phyloP scores from a whole-genome alignment of 306 rosid genomes.

The Quercus rubra region DNA sequence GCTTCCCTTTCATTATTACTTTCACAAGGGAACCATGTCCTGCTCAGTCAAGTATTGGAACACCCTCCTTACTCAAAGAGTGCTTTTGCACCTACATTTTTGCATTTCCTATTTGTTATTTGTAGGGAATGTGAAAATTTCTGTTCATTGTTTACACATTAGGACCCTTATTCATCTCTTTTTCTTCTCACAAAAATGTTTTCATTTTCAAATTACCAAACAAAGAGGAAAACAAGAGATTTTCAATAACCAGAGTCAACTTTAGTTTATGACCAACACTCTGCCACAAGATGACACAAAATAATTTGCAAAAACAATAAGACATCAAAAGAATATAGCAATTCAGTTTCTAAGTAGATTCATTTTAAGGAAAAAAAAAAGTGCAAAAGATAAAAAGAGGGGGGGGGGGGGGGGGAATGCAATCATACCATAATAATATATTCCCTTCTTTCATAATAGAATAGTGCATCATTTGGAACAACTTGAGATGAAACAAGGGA shows the following conservation, averaged over 20 bases:
- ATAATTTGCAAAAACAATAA: background rate
- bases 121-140: background rate
- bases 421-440: background rate
- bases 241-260: background rate
- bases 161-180: background rate
- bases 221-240: background rate
- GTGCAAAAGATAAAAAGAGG: no score
- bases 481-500: background rate
- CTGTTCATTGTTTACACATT: background rate
- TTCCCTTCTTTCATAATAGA: background rate
- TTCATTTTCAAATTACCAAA: background rate
- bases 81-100: background rate
- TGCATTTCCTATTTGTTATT: background rate
- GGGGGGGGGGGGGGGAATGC: no score
- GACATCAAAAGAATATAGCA: background rate
- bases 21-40: background rate
- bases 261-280: background rate
- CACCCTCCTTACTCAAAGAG: background rate
- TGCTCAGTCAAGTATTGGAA: background rate
- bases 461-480: background rate
- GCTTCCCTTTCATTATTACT: background rate
- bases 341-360: background rate
- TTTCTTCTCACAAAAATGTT: background rate
- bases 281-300: background rate
- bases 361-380: no score